Conservation (phyloP, 805 yeast genomes). For the Kodamaea fukazawae region DNA sequence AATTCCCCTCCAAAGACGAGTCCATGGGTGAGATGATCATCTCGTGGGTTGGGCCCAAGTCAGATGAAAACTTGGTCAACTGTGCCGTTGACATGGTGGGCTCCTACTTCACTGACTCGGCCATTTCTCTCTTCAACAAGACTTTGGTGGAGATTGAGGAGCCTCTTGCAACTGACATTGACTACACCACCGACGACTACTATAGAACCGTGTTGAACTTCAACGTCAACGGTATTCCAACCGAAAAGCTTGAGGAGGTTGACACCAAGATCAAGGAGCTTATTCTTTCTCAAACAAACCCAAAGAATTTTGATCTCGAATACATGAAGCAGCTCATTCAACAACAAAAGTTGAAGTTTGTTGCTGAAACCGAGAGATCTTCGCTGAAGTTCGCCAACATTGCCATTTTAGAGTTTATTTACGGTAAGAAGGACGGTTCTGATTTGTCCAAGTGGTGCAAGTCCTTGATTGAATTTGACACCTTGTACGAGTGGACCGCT, state of each 20-base stretch:
- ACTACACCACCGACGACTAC: constrained; percentile 72
- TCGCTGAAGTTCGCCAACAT: constrained; percentile 59
- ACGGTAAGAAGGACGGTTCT: constrained; percentile 64
- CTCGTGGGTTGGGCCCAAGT: constrained; percentile 80
- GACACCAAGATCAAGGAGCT: constrained; percentile 50
- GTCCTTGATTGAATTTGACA: constrained; percentile 58
- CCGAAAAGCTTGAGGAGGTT: constrained; percentile 54
- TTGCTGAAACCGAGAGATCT: constrained; percentile 60
- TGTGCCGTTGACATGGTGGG: constrained; percentile 72
- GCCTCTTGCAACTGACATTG: constrained; percentile 74
- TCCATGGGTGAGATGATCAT: constrained; percentile 71
- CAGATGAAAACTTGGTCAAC: constrained; percentile 48
- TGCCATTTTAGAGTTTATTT: constrained; percentile 76
- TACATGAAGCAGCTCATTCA: constrained; percentile 68
- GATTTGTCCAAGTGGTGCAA: constrained; percentile 56
- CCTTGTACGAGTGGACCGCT: constrained; percentile 55
- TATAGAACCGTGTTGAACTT: constrained; percentile 57
- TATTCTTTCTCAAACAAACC: constrained; percentile 50
- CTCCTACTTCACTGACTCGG: constrained; percentile 70
- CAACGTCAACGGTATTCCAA: constrained; percentile 71
- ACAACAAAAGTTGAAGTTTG: constrained; percentile 59
- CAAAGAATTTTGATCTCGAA: constrained; percentile 54
- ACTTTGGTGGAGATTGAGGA: constrained; percentile 75
- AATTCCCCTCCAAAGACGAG: constrained; percentile 89
- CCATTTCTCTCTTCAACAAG: constrained; percentile 72